phyloP scores from a whole-genome alignment of 257 asterid species.

The Prunella vulgaris region DNA sequence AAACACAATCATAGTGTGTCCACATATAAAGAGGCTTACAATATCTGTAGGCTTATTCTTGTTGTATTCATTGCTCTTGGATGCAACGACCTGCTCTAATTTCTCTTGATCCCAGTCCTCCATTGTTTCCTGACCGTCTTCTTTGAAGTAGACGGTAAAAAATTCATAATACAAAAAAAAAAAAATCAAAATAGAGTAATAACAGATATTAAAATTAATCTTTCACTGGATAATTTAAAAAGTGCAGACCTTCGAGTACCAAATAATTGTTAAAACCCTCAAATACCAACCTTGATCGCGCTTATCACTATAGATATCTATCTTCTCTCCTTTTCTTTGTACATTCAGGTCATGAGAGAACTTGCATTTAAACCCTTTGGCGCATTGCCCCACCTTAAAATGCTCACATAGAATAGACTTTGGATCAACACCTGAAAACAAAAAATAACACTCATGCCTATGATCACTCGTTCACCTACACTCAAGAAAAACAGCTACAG shows the following conservation, averaged over 20 bases:
- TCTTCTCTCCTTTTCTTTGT: slow-evolving; percentile 96
- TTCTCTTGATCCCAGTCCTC: slow-evolving; percentile 96
- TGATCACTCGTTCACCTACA: background rate
- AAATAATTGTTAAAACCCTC: background rate
- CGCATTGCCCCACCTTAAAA: slow-evolving; percentile 84
- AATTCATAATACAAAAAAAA: background rate
- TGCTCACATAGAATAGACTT: slow-evolving; percentile 81
- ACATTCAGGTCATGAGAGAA: slow-evolving; percentile 92
- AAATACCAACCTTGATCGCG: slow-evolving; percentile 39
- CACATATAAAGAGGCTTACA: slow-evolving; percentile 39
- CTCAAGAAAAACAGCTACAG: background rate
- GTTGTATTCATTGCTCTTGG: slow-evolving; percentile 88
- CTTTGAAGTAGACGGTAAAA: slow-evolving; percentile 10
- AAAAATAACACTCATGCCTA: background rate
- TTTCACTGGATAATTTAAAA: slow-evolving; percentile 7
- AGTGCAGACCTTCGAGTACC: slow-evolving; percentile 7
- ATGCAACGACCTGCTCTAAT: slow-evolving; percentile 76
- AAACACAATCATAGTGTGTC: background rate
- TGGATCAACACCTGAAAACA: slow-evolving; percentile 82
- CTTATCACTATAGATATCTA: slow-evolving; percentile 83
- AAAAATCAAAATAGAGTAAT: background rate
- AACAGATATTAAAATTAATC: background rate
- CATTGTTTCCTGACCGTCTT: slow-evolving; percentile 52
- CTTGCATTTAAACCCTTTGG: slow-evolving; percentile 93
- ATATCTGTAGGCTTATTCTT: slow-evolving; percentile 96